phyloP scores from a whole-genome alignment of 1,284 basidiomycete genomes.

The Somion occarium region DNA sequence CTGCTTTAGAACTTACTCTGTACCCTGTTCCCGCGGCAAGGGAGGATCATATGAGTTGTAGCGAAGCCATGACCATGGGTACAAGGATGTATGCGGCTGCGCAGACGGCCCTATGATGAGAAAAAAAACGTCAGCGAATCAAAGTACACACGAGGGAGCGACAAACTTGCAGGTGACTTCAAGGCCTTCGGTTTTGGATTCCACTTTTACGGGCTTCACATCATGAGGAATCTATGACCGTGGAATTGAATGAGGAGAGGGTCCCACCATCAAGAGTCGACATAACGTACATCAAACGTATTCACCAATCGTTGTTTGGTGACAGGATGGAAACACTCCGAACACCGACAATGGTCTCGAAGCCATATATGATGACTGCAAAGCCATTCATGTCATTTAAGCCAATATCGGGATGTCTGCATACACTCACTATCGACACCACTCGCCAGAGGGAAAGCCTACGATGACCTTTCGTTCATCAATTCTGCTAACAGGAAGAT shows the following conservation, averaged over 20 bases:
- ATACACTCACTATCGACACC: slow-evolving; percentile 64
- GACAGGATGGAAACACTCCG: slow-evolving; percentile 80
- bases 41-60: slow-evolving; percentile 74
- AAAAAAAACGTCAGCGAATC: neutral
- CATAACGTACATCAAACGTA: slow-evolving; percentile 66
- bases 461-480: slow-evolving; percentile 59
- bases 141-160: neutral
- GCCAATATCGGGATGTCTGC: no score
- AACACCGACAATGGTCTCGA: slow-evolving; percentile 86
- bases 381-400: neutral
- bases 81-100: slow-evolving; percentile 67
- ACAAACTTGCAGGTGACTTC: slow-evolving; percentile 57
- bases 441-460: slow-evolving; percentile 61
- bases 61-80: slow-evolving; percentile 84
- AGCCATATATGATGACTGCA: slow-evolving; percentile 69
- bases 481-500: slow-evolving; percentile 52
- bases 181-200: slow-evolving; percentile 61
- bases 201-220: slow-evolving; percentile 60
- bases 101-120: slow-evolving; percentile 51
- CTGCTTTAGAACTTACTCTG: slow-evolving; percentile 39
- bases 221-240: slow-evolving; percentile 65
- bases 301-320: slow-evolving; percentile 91
- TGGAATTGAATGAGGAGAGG: neutral
- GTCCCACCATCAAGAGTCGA: neutral
- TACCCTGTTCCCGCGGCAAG: slow-evolving; percentile 18